Percentiles rank a stretch among this genome's conserved stretches.
phyloP scores from a whole-genome alignment of 2,329 filamentous ascomycete genomes.

The Xylariaceae sp. region DNA sequence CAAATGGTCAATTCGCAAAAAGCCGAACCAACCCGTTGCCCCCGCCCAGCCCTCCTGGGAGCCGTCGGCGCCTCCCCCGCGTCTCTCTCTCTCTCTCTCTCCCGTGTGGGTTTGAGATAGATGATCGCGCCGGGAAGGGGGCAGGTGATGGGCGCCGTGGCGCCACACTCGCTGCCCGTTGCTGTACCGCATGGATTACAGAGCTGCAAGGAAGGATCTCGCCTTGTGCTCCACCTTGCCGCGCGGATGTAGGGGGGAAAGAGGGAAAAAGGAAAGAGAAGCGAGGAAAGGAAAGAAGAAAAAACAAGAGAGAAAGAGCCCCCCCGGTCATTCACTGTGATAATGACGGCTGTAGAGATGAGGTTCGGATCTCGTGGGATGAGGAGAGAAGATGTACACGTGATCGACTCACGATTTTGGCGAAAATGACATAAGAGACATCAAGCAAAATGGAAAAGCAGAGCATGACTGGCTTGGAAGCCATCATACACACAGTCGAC shows the following conservation, averaged over 20 bases:
- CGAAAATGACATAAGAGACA: too few species aligned
- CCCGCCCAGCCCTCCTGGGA: conserved; percentile 20
- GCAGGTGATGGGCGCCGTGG: conserved; percentile 7
- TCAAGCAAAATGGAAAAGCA: too few species aligned
- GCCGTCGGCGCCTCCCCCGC: conserved; percentile 20
- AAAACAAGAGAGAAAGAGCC: conserved; percentile 1
- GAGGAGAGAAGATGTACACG: too few species aligned
- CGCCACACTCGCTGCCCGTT: too few species aligned
- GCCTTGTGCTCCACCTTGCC: conserved; percentile 71
- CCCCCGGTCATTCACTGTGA: too few species aligned
- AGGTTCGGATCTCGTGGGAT: too few species aligned
- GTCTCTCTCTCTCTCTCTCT: conserved; percentile 1
- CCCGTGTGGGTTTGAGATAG: too few species aligned
- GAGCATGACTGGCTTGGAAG: too few species aligned
- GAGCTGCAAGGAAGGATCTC: conserved; percentile 67
- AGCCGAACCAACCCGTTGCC: conserved; percentile 25
- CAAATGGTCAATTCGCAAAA: conserved; percentile 35
- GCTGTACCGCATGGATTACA: conserved; percentile 70
- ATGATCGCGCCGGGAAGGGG: too few species aligned
- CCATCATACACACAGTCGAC: too few species aligned
- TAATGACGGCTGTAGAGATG: too few species aligned
- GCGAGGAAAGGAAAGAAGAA: not conserved
- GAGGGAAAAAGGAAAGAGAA: conserved; percentile 2
- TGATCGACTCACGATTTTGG: too few species aligned
- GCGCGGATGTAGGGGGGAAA: conserved; percentile 44